Evolutionary conservation across 441 rosid genomes (phyloP).

Genomic region (Metrosideros polymorpha): DNA sequence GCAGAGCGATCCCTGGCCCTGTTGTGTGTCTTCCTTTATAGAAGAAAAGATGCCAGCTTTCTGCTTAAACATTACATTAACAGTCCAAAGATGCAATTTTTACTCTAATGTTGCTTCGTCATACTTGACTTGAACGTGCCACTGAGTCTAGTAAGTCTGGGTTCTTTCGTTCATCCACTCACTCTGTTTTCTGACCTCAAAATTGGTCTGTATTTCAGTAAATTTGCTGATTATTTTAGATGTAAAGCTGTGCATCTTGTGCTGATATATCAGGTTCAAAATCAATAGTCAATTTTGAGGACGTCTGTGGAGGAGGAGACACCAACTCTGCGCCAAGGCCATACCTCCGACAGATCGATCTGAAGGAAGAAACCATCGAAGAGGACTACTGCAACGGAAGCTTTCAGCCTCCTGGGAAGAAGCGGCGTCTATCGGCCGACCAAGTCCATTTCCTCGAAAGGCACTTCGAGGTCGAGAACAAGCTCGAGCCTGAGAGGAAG

Average conservation of each 20-base stretch:
- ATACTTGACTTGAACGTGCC: neutral
- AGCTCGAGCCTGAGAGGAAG: slow-evolving; percentile 12
- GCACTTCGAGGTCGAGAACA: slow-evolving; percentile 10
- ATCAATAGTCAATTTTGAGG: neutral
- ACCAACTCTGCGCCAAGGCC: neutral
- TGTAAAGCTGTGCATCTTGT: neutral
- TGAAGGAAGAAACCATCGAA: neutral
- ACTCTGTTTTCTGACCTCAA: neutral
- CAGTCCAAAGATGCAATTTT: neutral
- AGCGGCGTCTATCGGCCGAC: neutral
- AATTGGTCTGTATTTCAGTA: neutral
- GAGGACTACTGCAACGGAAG: neutral
- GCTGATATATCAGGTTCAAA: neutral
- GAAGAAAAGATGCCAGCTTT: neutral
- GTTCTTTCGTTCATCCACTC: neutral
- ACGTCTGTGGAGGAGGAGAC: neutral
- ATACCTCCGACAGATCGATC: neutral
- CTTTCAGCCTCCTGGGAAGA: slow-evolving; percentile 1
- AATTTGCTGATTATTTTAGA: neutral
- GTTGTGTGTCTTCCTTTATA: neutral
- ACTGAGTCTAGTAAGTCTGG: neutral
- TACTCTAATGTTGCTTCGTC: neutral
- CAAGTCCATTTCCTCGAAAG: slow-evolving; percentile 5
- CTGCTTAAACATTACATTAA: neutral
- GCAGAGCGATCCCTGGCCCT: neutral